Base-by-base conservation (phyloP, 2,329 filamentous ascomycete genomes). In the Beauveria sp. region DNA sequence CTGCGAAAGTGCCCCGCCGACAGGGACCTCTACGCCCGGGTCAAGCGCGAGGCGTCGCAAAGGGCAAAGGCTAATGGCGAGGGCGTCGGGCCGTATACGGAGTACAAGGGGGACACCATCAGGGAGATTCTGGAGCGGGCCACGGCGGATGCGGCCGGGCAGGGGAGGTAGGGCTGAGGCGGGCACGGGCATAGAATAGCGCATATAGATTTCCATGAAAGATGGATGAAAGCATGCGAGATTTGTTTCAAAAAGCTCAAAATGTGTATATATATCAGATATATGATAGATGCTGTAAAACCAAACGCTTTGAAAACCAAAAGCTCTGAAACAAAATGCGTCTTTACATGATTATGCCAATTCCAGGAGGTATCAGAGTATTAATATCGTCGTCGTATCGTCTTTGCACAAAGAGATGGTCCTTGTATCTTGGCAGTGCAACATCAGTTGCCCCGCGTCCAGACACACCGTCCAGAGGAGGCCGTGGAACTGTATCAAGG, bases 91-190 rank as follows among this genome's bases (percentile, higher is more conserved):
- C 66, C 73, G n/a, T 80, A 80, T 63, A 79, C 70, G 56, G 46
- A 63, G 2, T 68, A 77, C 24, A 80, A 80, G 67, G 69, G 77
- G 16, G 63, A 64, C 1, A 68, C 70, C 2, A 71, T 80, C 22
- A 64, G 65, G 44, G 69, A 73, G 59, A 79, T 80, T 57, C 44
- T 71, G 20, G 61, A 65, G 30, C 61, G 68, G 40, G 67, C 69
- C 6, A 66, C 67, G 58, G 53, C 44, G 18, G 60, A 57, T 48
- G 54, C 54, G 28, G 57, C 22, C 1, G 34, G 16, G 44, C 44
- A 57, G 10, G 30, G 30, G 10, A 0, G 30, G 30, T 3, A n/a
- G 18, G 30, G 54, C 41, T 37, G 20, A 26, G 24, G 22, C 4
- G 7, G 26, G 18, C 4, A 20, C 30, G 26, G 5, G 12, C n/a